Conservation (phyloP, 495 filamentous ascomycete species). For the Trypethelium eluteriae region DNA sequence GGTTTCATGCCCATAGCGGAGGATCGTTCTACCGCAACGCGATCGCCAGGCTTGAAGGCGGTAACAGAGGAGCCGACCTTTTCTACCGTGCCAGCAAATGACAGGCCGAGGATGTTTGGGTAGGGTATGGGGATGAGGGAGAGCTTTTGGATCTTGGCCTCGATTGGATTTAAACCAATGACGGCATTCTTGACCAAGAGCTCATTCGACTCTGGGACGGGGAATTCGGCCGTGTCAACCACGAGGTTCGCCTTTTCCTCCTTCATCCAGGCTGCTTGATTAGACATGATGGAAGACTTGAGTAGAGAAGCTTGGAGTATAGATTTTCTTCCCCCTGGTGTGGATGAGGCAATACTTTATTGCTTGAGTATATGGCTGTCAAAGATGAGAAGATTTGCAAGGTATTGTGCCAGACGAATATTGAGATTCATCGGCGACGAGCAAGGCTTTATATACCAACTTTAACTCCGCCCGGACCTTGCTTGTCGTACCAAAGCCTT, state of each 20-base stretch:
- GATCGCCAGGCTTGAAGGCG: constrained; percentile 43
- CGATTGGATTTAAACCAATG: constrained; percentile 42
- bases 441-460: neutral
- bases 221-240: constrained; percentile 30
- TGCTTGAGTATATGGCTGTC: neutral
- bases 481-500: too few species aligned
- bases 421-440: neutral
- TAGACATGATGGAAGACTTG: constrained; percentile 17
- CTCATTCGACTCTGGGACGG: constrained; percentile 32
- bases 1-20: neutral
- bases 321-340: neutral
- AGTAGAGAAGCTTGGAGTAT: neutral
- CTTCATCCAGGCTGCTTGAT: constrained; percentile 19
- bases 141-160: constrained; percentile 39
- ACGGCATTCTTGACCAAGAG: constrained; percentile 36
- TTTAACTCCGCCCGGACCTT: neutral
- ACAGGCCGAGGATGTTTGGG: constrained; percentile 46
- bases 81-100: constrained; percentile 47
- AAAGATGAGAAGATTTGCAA: neutral
- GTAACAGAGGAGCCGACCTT: constrained; percentile 42
- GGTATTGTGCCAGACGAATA: neutral
- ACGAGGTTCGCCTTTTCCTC: constrained; percentile 22
- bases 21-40: constrained; percentile 27
- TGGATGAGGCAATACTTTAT: neutral
- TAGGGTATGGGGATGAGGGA: constrained; percentile 35